phyloP scores from a whole-genome alignment of 2,329 filamentous ascomycete species.

The Hortaea werneckii region DNA sequence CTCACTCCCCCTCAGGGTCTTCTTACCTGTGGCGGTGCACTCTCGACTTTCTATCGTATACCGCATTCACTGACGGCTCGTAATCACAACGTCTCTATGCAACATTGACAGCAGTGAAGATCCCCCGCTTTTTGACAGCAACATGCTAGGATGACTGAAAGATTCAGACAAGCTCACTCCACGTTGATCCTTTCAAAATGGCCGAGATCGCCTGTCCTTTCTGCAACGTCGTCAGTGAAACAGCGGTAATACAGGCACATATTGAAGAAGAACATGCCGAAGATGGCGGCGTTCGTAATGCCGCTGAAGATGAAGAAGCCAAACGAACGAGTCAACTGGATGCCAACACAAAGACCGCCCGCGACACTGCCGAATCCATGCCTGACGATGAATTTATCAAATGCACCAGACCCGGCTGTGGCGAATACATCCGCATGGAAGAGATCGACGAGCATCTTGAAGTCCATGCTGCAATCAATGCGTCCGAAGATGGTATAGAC shows the following conservation, averaged over 20 bases:
- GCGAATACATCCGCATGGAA: constrained; percentile 30
- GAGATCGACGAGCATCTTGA: constrained; percentile 39
- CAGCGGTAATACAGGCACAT: constrained; percentile 21
- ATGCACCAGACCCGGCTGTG: constrained; percentile 35
- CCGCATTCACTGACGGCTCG: no score
- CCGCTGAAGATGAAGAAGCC: neutral
- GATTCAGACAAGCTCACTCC: no score
- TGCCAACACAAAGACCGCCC: neutral
- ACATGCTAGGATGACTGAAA: no score
- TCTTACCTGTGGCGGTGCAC: no score
- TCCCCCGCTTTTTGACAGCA: no score
- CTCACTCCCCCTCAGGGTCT: no score
- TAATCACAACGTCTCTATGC: no score
- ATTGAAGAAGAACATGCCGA: constrained; percentile 25
- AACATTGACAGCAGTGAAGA: no score
- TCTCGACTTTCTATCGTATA: no score
- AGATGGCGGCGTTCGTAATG: constrained; percentile 15
- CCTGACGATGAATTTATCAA: constrained; percentile 20
- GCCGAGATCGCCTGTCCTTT: constrained; percentile 18
- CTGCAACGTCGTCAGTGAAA: constrained; percentile 18
- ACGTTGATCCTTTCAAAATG: constrained; percentile 6
- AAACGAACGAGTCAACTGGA: neutral
- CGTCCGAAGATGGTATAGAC: constrained; percentile 27
- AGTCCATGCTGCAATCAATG: constrained; percentile 25
- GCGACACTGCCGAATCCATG: constrained; percentile 4